A percentile compares a stretch with the other conserved stretches of the same genome.
These are phyloP conservation scores for Eucalyptus regnans DNA, from an alignment of 345 rosid genomes.

Conservation along the genomic window DNA sequence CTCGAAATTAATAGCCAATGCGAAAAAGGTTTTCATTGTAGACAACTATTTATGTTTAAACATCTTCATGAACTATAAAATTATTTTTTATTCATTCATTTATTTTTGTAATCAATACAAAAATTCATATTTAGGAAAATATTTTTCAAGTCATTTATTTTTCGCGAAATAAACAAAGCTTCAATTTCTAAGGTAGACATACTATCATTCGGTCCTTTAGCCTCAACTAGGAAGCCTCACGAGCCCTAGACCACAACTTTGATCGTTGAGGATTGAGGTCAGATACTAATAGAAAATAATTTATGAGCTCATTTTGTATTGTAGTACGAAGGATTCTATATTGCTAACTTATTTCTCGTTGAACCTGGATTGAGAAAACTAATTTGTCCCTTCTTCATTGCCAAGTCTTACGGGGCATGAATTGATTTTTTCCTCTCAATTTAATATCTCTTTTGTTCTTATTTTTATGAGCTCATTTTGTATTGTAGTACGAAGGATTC, in stretches of 20 bases:
- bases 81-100: no score
- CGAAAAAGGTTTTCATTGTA: no score
- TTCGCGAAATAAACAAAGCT: rapidly evolving
- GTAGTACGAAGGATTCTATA: neutral
- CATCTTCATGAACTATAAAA: no score
- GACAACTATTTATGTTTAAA: no score
- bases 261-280: neutral
- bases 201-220: neutral
- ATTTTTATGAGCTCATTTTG: neutral
- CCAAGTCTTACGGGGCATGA: neutral
- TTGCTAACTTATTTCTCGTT: neutral
- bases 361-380: neutral
- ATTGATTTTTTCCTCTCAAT: constrained; percentile 4
- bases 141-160: no score
- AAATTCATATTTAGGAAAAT: neutral
- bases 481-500: neutral
- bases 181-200: neutral
- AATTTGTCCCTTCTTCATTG: neutral
- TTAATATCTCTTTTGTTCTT: constrained; percentile 11
- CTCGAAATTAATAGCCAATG: neutral
- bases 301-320: neutral
- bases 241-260: neutral
- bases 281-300: neutral
- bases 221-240: neutral
- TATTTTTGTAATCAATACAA: no score